Base-by-base conservation (phyloP, 331 rosid genomes). In the Erythrophleum ivorense region DNA sequence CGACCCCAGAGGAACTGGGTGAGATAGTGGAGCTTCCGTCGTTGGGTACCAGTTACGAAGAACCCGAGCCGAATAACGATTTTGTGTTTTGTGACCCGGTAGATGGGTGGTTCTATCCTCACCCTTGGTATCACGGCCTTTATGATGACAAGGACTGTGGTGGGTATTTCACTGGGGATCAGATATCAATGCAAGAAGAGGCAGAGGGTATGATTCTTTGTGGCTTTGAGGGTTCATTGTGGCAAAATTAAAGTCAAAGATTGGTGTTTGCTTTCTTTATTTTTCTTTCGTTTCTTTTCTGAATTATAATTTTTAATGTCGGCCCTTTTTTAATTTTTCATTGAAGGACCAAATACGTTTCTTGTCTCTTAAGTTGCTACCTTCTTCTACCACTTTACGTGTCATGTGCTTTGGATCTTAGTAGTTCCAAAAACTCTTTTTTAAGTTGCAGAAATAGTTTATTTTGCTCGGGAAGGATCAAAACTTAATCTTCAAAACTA, bases 21-120 rank as follows among this genome's bases (percentile, higher is more conserved):
- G 95, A 94, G 82, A 96, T 96, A 75, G 94, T 96, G 80, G 89
- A 92, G 85, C 84, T 91, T 4, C 96, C 96, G 49, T 40, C 80
- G 16, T 68, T 91, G 54, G 93, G 88, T 0, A 84, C 87, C 15
- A 76, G 91, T 50, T 88, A 85, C 14, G 89, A 85, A 24, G 65
- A 80, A 19, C 64, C 83, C 65, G 88, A 89, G 65, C 79, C 85
- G 75, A 29, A 21, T 24, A 83, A 54, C 5, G 90, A 90, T 38
- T 71, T 91, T 16, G 86, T 91, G 65, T 89, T 68, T 31, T 21
- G 60, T 0, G 94, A 90, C 80, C 91, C 89, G 57, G 85, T 62
- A 1, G 92, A 86, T 18, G 93, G 88, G 80, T 91, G 93, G 92
- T 77, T 71, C 19, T 86, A 86, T 81, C 84, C 80, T 31, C 84